A percentile compares a stretch with the other conserved stretches of the same genome.
phyloP scores from a whole-genome alignment of 1,139 yeast species.

The Nadsonia starkeyi-henricii region DNA sequence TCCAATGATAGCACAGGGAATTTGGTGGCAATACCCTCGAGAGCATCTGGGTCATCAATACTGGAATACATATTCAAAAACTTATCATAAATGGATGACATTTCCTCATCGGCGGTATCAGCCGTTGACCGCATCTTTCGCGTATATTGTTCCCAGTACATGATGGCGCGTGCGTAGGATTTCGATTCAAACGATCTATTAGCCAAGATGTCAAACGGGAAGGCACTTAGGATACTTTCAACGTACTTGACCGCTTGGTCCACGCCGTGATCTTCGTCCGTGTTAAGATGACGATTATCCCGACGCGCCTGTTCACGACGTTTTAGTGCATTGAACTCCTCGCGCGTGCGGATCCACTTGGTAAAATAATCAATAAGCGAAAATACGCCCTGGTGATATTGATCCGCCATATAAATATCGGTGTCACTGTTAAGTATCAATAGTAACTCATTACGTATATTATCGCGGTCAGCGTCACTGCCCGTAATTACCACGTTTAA shows the following conservation, averaged over 20 bases:
- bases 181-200: slow-evolving; percentile 69
- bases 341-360: slow-evolving; percentile 47
- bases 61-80: slow-evolving; percentile 72
- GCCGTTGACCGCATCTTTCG: slow-evolving; percentile 26
- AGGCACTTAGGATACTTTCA: slow-evolving; percentile 34
- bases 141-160: slow-evolving; percentile 69
- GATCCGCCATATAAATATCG: slow-evolving; percentile 34
- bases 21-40: slow-evolving; percentile 70
- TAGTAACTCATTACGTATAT: slow-evolving; percentile 43
- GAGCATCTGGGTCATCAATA: slow-evolving; percentile 78
- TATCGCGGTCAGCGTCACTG: slow-evolving; percentile 30
- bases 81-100: slow-evolving; percentile 22
- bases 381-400: slow-evolving; percentile 61
- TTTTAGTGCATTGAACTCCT: slow-evolving; percentile 9
- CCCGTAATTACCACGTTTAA: slow-evolving; percentile 50
- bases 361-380: slow-evolving; percentile 71
- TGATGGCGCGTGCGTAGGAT: slow-evolving; percentile 78
- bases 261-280: slow-evolving; percentile 1
- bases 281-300: slow-evolving; percentile 2
- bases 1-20: slow-evolving; percentile 56
- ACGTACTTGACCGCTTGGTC: slow-evolving; percentile 14
- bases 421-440: slow-evolving; percentile 43
- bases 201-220: slow-evolving; percentile 64
- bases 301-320: background rate
- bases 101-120: slow-evolving; percentile 17